A percentile compares a stretch with the other conserved stretches of the same genome.
These are phyloP conservation scores for Hypsizygus ulmarius DNA, from an alignment of 1,284 basidiomycete genomes.

Conservation along the genomic window DNA sequence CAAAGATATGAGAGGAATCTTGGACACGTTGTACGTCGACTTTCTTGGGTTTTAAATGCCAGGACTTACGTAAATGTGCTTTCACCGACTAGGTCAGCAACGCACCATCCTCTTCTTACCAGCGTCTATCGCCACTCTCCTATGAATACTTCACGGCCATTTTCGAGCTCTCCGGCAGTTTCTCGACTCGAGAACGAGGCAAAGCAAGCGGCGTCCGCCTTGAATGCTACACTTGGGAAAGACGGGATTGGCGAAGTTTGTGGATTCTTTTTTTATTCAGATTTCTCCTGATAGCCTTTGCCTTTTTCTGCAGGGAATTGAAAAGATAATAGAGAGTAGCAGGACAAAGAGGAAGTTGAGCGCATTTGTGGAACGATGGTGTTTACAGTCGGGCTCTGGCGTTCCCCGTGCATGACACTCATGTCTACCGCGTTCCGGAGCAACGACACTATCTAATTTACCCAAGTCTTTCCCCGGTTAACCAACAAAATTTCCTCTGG, in stretches of 20 bases:
- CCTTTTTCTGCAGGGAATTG: slow-evolving; percentile 9
- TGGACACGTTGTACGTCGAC: slow-evolving; percentile 6
- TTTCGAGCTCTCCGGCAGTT: slow-evolving; percentile 15
- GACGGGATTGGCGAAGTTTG: slow-evolving; percentile 11
- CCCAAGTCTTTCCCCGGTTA: too few relatives aligned
- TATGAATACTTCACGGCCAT: slow-evolving; percentile 27
- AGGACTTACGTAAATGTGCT: too few relatives aligned
- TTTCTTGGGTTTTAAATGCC: neutral
- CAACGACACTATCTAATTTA: too few relatives aligned
- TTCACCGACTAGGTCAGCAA: slow-evolving; percentile 17
- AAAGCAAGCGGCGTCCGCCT: slow-evolving; percentile 18
- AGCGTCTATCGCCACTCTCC: slow-evolving; percentile 21
- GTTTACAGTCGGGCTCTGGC: too few relatives aligned
- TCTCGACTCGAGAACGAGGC: slow-evolving; percentile 18
- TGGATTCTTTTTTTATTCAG: slow-evolving; percentile 8
- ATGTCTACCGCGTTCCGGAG: too few relatives aligned
- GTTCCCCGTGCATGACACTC: too few relatives aligned
- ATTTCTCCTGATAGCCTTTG: neutral
- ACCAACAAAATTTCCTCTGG: too few relatives aligned
- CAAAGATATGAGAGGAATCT: neutral
- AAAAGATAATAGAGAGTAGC: slow-evolving; percentile 18
- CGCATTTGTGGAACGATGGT: slow-evolving; percentile 20
- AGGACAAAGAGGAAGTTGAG: slow-evolving; percentile 23
- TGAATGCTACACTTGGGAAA: slow-evolving; percentile 5
- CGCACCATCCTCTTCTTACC: slow-evolving; percentile 21